Evolutionary conservation across 2,329 filamentous ascomycete species (phyloP).

Genomic region (Cytospora piceae): DNA sequence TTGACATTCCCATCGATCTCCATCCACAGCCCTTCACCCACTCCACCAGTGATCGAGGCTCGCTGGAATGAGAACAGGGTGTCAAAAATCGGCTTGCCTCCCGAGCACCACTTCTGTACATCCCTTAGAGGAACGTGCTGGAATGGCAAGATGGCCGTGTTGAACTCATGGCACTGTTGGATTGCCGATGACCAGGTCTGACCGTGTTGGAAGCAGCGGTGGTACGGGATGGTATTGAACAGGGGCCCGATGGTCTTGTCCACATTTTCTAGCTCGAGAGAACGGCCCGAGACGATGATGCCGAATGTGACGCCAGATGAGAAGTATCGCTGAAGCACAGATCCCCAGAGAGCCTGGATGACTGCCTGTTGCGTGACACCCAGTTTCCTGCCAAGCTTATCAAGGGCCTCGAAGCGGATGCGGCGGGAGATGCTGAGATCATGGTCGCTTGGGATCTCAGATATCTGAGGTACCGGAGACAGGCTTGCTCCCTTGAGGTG

Average conservation of each 20-base stretch:
- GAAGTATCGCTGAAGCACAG: conserved; percentile 59
- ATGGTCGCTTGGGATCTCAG: not conserved
- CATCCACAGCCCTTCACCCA: conserved; percentile 54
- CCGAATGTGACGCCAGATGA: conserved; percentile 62
- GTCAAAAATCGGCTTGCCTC: conserved; percentile 70
- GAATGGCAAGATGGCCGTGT: conserved; percentile 67
- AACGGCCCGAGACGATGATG: conserved; percentile 77
- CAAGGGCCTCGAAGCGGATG: conserved; percentile 49
- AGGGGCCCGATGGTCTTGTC: conserved; percentile 77
- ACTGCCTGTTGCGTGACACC: conserved; percentile 80
- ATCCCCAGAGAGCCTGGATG: conserved; percentile 74
- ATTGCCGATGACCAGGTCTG: conserved; percentile 65
- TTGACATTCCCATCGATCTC: conserved; percentile 50
- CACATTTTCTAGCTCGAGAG: conserved; percentile 67
- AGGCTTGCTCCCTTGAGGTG: conserved; percentile 50
- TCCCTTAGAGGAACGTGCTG: conserved; percentile 80
- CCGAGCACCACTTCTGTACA: conserved; percentile 77
- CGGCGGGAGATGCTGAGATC: conserved; percentile 35
- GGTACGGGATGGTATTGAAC: conserved; percentile 87
- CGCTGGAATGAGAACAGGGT: conserved; percentile 81
- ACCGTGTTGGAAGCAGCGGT: conserved; percentile 47
- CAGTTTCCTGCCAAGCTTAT: conserved; percentile 58
- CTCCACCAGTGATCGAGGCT: conserved; percentile 39
- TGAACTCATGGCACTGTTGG: conserved; percentile 70
- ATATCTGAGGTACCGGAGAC: conserved; percentile 32